A percentile compares a stretch with the other conserved stretches of the same genome.
Evolutionary conservation across 768 basidiomycete genomes (phyloP).

Genomic region (Pluteus cervinus): DNA sequence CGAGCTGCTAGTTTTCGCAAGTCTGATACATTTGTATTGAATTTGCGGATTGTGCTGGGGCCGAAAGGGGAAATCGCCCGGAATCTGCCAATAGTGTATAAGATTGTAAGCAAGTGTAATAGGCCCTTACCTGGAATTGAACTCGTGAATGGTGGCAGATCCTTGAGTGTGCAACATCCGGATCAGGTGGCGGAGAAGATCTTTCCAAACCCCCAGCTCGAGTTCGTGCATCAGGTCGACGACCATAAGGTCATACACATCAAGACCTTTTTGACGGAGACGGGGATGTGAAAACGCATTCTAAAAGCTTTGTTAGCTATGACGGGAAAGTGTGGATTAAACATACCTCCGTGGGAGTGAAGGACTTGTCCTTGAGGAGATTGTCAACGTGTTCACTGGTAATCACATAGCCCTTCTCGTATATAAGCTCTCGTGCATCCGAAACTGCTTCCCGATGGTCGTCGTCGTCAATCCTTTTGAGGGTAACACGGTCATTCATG

Average conservation of each 20-base stretch:
- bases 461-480: not conserved
- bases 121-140: constrained; percentile 17
- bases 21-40: constrained; percentile 23
- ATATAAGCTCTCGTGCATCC: constrained; percentile 17
- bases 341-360: constrained; percentile 24
- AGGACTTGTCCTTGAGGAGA: constrained; percentile 18
- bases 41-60: constrained; percentile 19
- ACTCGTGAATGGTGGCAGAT: constrained; percentile 10
- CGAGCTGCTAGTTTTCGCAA: constrained; percentile 27
- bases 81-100: constrained; percentile 15
- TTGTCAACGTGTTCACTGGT: constrained; percentile 18
- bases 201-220: constrained; percentile 32
- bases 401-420: constrained; percentile 18
- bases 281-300: constrained; percentile 27
- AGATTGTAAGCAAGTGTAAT: not conserved
- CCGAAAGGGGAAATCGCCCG: constrained; percentile 26
- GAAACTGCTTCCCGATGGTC: not conserved
- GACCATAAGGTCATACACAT: constrained; percentile 21
- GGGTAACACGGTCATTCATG: not conserved
- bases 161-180: constrained; percentile 21
- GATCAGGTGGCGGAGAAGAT: constrained; percentile 26
- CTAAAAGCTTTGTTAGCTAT: constrained; percentile 13
- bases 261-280: constrained; percentile 13
- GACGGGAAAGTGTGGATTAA: not conserved
- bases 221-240: constrained; percentile 33